Conservation (phyloP, 1,284 basidiomycete species). For the Ustilago curta region DNA sequence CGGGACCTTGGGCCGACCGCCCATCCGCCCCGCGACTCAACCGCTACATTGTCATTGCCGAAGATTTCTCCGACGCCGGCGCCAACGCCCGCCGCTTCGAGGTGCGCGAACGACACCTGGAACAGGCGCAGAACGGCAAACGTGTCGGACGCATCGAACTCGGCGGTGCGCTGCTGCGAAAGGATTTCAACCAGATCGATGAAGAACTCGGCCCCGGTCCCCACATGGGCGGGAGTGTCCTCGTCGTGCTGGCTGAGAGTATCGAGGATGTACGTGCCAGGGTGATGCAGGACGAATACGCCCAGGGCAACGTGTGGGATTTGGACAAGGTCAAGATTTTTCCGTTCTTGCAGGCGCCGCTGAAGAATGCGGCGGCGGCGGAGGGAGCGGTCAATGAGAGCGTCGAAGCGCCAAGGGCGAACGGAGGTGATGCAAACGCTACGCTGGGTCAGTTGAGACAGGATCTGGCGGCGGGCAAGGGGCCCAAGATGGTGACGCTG, state of each 20-base stretch:
- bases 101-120: slow-evolving; percentile 58
- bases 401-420: not conserved
- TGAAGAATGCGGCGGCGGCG: slow-evolving; percentile 3
- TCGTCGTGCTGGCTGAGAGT: slow-evolving; percentile 56
- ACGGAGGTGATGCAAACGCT: slow-evolving; percentile 23
- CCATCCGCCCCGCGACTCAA: slow-evolving; percentile 31
- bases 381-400: slow-evolving; percentile 1
- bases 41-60: slow-evolving; percentile 55
- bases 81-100: slow-evolving; percentile 53
- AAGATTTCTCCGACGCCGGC: slow-evolving; percentile 43
- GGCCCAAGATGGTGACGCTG: slow-evolving; percentile 42
- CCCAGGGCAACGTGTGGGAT: slow-evolving; percentile 52
- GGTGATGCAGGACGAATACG: slow-evolving; percentile 55
- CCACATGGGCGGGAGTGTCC: slow-evolving; percentile 44
- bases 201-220: slow-evolving; percentile 43
- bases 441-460: slow-evolving; percentile 49
- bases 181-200: slow-evolving; percentile 52
- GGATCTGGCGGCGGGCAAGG: slow-evolving; percentile 44
- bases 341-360: slow-evolving; percentile 54
- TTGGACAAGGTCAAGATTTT: slow-evolving; percentile 44
- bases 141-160: slow-evolving; percentile 53
- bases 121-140: slow-evolving; percentile 48
- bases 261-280: slow-evolving; percentile 48
- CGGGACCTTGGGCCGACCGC: slow-evolving; percentile 47
- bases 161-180: slow-evolving; percentile 53